Evolutionary conservation across 805 yeast genomes (phyloP).

Genomic region (Schwanniomyces sp.): DNA sequence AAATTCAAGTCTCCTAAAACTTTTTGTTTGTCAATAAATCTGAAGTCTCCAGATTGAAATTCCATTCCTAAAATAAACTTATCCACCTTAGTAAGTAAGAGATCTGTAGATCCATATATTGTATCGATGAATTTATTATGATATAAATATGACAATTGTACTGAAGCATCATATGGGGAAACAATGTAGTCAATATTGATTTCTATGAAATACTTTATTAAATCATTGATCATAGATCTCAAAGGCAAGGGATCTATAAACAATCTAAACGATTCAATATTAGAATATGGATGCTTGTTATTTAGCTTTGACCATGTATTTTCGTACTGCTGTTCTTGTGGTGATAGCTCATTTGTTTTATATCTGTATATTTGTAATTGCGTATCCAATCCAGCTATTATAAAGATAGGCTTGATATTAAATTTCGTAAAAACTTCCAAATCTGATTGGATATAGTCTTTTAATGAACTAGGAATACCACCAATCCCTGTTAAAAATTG

Average conservation of each 20-base stretch:
- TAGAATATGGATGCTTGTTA: slow-evolving; percentile 22
- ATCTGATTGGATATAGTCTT: slow-evolving; percentile 58
- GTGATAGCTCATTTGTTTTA: slow-evolving; percentile 34
- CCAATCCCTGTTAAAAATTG: slow-evolving; percentile 75
- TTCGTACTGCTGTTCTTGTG: slow-evolving; percentile 40
- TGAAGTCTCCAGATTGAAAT: slow-evolving; percentile 60
- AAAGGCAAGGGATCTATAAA: slow-evolving; percentile 49
- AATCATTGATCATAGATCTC: slow-evolving; percentile 52
- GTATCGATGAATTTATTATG: slow-evolving; percentile 61
- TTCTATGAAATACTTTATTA: slow-evolving; percentile 57
- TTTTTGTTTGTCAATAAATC: slow-evolving; percentile 58
- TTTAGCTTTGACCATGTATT: slow-evolving; percentile 38
- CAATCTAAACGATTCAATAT: slow-evolving; percentile 52
- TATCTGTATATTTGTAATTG: slow-evolving; percentile 28
- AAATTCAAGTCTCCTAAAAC: slow-evolving; percentile 62
- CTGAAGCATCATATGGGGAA: slow-evolving; percentile 80
- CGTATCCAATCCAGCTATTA: slow-evolving; percentile 67
- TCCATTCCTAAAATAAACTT: slow-evolving; percentile 75
- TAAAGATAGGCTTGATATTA: slow-evolving; percentile 75
- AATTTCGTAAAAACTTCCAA: slow-evolving; percentile 57
- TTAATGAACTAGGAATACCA: slow-evolving; percentile 70
- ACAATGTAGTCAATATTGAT: slow-evolving; percentile 64
- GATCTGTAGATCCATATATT: slow-evolving; percentile 83
- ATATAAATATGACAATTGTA: slow-evolving; percentile 73
- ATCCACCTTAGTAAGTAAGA: slow-evolving; percentile 63